These are phyloP conservation scores for Mucor saturninus DNA, from an alignment of 371 early-diverging fungal genomes.

Conservation along the genomic window DNA sequence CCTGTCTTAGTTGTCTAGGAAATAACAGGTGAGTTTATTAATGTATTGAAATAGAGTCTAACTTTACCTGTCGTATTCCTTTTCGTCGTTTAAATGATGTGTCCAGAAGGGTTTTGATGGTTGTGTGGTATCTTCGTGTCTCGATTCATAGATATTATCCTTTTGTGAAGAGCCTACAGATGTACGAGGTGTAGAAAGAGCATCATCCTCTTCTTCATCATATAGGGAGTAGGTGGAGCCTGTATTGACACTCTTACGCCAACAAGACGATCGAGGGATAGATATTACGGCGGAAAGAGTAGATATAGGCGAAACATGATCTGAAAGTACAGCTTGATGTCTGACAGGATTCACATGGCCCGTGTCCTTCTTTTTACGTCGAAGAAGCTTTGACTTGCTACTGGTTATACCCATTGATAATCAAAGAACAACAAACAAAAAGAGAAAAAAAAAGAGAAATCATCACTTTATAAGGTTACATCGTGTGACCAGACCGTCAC, in stretches of 20 bases:
- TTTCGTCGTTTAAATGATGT: conserved; percentile 28
- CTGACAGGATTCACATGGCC: conserved; percentile 18
- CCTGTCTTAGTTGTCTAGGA: conserved; percentile 33
- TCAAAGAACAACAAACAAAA: conserved; percentile 3
- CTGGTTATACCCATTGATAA: conserved; percentile 21
- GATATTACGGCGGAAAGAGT: conserved; percentile 21
- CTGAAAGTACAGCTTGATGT: conserved; percentile 32
- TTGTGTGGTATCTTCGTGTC: neutral
- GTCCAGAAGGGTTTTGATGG: conserved; percentile 18
- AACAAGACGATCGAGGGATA: conserved; percentile 14
- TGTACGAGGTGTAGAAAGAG: conserved; percentile 14
- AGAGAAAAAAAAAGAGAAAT: conserved; percentile 3
- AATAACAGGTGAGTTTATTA: neutral
- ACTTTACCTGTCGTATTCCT: conserved; percentile 32
- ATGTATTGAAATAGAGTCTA: neutral
- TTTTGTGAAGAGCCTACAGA: conserved; percentile 17
- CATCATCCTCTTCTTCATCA: conserved; percentile 26
- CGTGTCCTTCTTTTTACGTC: neutral
- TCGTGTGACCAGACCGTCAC: conserved; percentile 9
- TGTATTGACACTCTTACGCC: conserved; percentile 20
- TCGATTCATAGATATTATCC: conserved; percentile 23
- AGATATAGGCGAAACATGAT: conserved; percentile 32
- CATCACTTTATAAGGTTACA: neutral
- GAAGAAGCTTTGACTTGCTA: conserved; percentile 19
- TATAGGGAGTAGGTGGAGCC: conserved; percentile 12